Evolutionary conservation across 2,329 filamentous ascomycete species (phyloP), one percentile per base, ranked within the genome.

Genomic region (Drechslerella coelobrocha): DNA sequence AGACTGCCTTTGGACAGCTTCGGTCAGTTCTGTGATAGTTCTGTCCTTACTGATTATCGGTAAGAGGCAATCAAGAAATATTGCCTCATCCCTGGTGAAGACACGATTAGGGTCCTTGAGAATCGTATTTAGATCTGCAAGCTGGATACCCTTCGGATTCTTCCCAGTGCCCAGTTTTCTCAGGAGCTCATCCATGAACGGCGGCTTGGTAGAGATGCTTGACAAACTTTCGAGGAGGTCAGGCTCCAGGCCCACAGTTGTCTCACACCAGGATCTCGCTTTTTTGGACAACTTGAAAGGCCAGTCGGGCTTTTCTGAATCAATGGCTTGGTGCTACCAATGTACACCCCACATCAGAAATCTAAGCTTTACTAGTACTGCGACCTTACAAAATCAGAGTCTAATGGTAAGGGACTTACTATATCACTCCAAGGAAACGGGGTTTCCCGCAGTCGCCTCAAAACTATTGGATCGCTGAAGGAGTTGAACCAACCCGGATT

Each of bases 401-500:
- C n/a, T n/a, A n/a, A n/a, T n/a, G n/a, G n/a, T n/a, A n/a, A n/a
- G n/a, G n/a, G 90, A 1, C 73, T 68, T 0, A 73, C 72, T 55
- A 80, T 81, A 19, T 83, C 82, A 1, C 78, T 77, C 89, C 88
- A 92, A 0, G 89, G 90, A 72, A 92, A 82, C 0, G 85, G 84
- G 0, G 82, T 81, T 0, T 80, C 79, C 87, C 88, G 91, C 1
- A 84, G 77, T 23, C 83, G 79, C 61, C 81, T 80, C 1, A 82
- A 72, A 0, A 84, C 85, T 24, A 81, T 78, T 10, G 88, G 83
- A 59, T 91, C 80, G 75, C 86, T 86, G 76, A 92, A 89, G 75
- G 92, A 89, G 1, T 91, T 83, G 76, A 87, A 92, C 12, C 80
- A 81, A 41, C 87, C 82, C 0, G 89, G 90, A 74, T 91, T 92